Conservation (phyloP, 208 protist species). For the Strigomonas galati region DNA sequence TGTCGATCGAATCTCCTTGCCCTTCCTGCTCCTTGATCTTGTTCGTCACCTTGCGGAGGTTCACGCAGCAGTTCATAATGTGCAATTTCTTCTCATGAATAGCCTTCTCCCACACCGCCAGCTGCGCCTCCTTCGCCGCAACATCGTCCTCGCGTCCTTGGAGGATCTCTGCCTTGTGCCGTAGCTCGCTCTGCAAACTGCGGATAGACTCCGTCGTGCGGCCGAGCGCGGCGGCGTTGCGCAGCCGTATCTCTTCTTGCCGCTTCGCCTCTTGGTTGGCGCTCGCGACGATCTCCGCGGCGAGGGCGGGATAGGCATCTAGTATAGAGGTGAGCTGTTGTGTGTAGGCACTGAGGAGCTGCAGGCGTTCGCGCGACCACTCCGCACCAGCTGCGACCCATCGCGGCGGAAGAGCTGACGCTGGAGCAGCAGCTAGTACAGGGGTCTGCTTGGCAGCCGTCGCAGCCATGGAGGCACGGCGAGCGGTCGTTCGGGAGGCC, state of each 20-base stretch:
- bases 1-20: background rate
- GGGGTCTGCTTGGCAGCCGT: background rate
- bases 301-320: conserved; percentile 12
- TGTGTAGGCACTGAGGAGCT: conserved; percentile 21
- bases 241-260: conserved; percentile 22
- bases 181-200: conserved; percentile 41
- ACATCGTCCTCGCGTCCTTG: conserved; percentile 17
- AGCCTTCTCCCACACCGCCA: conserved; percentile 16
- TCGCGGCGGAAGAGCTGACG: too few relatives aligned
- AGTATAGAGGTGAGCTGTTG: conserved; percentile 11
- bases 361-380: background rate
- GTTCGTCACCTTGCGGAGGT: conserved; percentile 29
- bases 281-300: background rate
- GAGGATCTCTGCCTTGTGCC: conserved; percentile 19
- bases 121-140: conserved; percentile 12
- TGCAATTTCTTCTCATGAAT: conserved; percentile 13
- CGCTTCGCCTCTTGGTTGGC: conserved; percentile 17
- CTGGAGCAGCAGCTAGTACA: background rate
- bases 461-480: conserved; percentile 13
- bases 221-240: conserved; percentile 45
- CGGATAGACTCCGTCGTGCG: conserved; percentile 54
- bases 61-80: conserved; percentile 24
- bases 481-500: background rate
- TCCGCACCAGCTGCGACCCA: background rate
- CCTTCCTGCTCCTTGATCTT: conserved; percentile 27